Evolutionary conservation across 2,329 filamentous ascomycete species (phyloP), one percentile per base, ranked within the genome.

Genomic region (Lasiodiplodia gonubiensis): DNA sequence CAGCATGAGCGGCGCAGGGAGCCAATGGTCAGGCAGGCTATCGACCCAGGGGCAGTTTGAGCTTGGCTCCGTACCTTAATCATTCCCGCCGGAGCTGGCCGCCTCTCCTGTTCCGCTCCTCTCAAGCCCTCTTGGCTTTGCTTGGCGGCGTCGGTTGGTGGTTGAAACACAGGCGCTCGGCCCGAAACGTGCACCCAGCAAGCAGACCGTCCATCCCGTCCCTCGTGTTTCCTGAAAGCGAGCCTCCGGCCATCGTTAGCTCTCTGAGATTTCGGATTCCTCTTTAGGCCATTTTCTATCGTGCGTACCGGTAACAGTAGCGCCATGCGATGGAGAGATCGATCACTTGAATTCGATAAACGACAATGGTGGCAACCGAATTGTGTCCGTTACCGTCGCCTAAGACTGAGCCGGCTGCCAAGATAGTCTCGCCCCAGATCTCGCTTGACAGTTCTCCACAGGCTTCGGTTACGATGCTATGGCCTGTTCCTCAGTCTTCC

Each of bases 91-190:
- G 52, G 52, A 18, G 27, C 52, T 54, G 27, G 18, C 52, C 18
- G 25, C 12, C n/a, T 37, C 14, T 39, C 33, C 54, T 18, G n/a
- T 49, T 37, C 46, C 42, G 42, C 27, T 30, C 27, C 16, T 8
- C 27, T 42, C 27, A 51, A 63, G 59, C 25, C 42, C 39, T 51
- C 59, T 63, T 63, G 59, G 30, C 46, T 21, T 35, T 63, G 42
- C 59, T 63, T 63, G 59, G 59, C 59, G n/a, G 27, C 57, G 14
- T 63, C 46, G 59, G 27, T 48, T 51, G 30, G 10, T 5, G 23
- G 46, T 63, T 63, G 46, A 51, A 63, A 63, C 59, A 37, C 18
- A 18, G 11, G 59, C 59, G 59, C 59, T 63, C 59, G 59, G 46
- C 46, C 59, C 59, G 59, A 63, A 37, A 16, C 18, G 25, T 33